These are phyloP conservation scores for Alternaria alternata DNA, from an alignment of 2,329 filamentous ascomycete species.

Conservation along the genomic window DNA sequence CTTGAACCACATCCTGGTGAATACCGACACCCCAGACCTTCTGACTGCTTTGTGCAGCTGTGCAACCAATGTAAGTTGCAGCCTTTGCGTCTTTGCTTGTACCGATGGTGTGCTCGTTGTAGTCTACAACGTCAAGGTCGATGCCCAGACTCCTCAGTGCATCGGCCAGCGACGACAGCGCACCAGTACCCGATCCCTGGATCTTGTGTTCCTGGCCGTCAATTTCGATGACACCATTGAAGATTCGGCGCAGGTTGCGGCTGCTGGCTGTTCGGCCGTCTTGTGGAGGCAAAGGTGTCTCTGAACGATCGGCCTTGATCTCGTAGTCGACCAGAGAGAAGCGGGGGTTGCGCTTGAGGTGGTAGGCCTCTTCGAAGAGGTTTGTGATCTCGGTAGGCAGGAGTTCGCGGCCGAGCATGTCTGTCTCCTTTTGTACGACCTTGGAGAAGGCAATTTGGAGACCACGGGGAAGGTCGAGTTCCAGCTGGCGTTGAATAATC, in stretches of 20 bases:
- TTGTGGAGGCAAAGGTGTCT: conserved; percentile 73
- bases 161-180: conserved; percentile 86
- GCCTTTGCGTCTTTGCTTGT: conserved; percentile 83
- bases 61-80: conserved; percentile 95
- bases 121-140: conserved; percentile 89
- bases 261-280: conserved; percentile 78
- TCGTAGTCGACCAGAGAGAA: conserved; percentile 92
- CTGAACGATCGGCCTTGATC: conserved; percentile 83
- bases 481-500: conserved; percentile 88
- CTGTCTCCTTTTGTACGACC: conserved; percentile 83
- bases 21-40: conserved; percentile 92
- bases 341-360: conserved; percentile 80
- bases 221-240: conserved; percentile 83
- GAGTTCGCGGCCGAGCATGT: conserved; percentile 83
- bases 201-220: conserved; percentile 82
- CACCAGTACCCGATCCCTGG: conserved; percentile 83
- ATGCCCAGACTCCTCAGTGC: conserved; percentile 81
- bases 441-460: conserved; percentile 91
- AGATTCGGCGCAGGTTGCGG: conserved; percentile 79
- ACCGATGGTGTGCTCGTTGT: conserved; percentile 95
- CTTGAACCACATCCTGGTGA: conserved; percentile 91
- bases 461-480: conserved; percentile 90
- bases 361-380: conserved; percentile 90
- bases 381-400: conserved; percentile 82
- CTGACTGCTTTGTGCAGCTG: conserved; percentile 69